Evolutionary conservation across 1,284 basidiomycete species (phyloP).

Genomic region (Flammula alnicola): DNA sequence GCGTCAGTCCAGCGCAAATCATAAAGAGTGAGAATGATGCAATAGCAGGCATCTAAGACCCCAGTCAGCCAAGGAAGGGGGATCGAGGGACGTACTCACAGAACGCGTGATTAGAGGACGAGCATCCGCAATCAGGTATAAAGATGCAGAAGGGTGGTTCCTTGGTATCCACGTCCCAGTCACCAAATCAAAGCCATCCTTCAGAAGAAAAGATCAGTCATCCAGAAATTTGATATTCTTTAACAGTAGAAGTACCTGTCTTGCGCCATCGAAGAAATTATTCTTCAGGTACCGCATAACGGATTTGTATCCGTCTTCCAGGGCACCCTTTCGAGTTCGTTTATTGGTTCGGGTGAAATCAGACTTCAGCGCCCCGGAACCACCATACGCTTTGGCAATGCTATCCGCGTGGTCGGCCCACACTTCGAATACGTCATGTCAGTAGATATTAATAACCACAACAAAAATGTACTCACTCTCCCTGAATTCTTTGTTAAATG

Average conservation of each 20-base stretch:
- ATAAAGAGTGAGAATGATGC: slow-evolving; percentile 85
- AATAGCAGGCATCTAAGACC: slow-evolving; percentile 79
- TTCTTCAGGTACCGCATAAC: slow-evolving; percentile 92
- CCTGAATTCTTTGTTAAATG: slow-evolving; percentile 84
- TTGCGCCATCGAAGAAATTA: slow-evolving; percentile 95
- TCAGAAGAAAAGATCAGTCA: slow-evolving; percentile 12
- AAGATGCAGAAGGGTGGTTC: slow-evolving; percentile 65
- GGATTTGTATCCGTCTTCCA: slow-evolving; percentile 92
- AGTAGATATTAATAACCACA: slow-evolving; percentile 1
- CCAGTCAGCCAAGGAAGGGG: slow-evolving; percentile 1
- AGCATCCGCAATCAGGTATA: slow-evolving; percentile 77
- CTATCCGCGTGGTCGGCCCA: slow-evolving; percentile 98
- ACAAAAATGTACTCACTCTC: slow-evolving; percentile 64
- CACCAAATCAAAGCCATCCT: slow-evolving; percentile 94
- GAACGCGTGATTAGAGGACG: slow-evolving; percentile 83
- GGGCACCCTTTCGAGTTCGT: slow-evolving; percentile 77
- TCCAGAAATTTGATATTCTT: not conserved
- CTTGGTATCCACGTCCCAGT: slow-evolving; percentile 90
- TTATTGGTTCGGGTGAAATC: slow-evolving; percentile 96
- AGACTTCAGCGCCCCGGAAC: slow-evolving; percentile 95
- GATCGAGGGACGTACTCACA: too few relatives aligned
- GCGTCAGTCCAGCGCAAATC: slow-evolving; percentile 83
- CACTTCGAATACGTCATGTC: slow-evolving; percentile 56
- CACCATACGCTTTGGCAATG: slow-evolving; percentile 91
- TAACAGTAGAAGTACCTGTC: slow-evolving; percentile 60